A percentile compares a stretch with the other conserved stretches of the same genome.
phyloP scores from a whole-genome alignment of 164 flowering plant genomes.

The Litsea cubeba region DNA sequence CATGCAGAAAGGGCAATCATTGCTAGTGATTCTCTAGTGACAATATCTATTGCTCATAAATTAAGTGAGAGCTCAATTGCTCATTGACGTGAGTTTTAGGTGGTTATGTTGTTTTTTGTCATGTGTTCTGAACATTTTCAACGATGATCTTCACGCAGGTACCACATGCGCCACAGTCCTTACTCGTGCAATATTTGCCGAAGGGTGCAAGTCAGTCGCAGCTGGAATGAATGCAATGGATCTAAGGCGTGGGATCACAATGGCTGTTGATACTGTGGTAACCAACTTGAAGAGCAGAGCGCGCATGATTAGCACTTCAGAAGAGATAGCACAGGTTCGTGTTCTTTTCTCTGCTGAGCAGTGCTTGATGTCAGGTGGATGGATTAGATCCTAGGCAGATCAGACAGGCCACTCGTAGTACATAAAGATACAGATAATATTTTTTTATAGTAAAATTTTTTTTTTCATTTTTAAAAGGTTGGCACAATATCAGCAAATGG shows the following conservation, averaged over 20 bases:
- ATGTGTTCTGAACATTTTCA: background rate
- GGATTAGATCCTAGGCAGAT: background rate
- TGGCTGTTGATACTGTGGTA: slow-evolving; percentile 95
- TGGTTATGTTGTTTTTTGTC: background rate
- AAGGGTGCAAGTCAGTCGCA: slow-evolving; percentile 96
- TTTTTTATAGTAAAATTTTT: too few species aligned
- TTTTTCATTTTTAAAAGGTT: slow-evolving; percentile 36
- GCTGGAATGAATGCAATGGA: slow-evolving; percentile 99
- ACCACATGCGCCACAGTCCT: slow-evolving; percentile 98
- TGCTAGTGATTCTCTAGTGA: background rate
- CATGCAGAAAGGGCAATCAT: background rate
- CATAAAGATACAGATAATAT: too few species aligned
- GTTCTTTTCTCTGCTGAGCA: background rate
- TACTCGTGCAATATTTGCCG: slow-evolving; percentile 85
- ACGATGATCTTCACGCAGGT: slow-evolving; percentile 37
- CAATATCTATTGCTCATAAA: background rate
- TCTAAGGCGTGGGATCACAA: slow-evolving; percentile 79
- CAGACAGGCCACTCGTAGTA: background rate
- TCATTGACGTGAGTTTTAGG: background rate
- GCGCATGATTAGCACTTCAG: slow-evolving; percentile 88
- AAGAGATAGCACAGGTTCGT: slow-evolving; percentile 89
- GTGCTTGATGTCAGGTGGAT: too few species aligned
- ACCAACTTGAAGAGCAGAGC: slow-evolving; percentile 84
- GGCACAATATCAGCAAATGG: slow-evolving; percentile 98
- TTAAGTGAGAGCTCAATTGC: background rate